Evolutionary conservation across 1,284 basidiomycete species (phyloP).

Genomic region (Singerocomus inundabilis): DNA sequence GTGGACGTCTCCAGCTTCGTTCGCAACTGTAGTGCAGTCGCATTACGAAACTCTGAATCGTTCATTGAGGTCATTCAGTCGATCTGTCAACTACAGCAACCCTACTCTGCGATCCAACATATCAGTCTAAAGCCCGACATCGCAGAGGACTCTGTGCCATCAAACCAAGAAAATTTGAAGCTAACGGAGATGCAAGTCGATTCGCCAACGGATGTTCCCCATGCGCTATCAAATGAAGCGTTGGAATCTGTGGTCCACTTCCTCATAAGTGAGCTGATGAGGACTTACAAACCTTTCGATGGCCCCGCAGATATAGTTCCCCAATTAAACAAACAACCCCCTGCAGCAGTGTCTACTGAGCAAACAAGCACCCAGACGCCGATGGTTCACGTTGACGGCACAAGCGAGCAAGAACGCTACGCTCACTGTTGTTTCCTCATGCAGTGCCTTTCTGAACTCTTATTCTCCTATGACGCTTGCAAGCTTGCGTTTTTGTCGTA

Average conservation of each 20-base stretch:
- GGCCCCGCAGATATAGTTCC: slow-evolving; percentile 8
- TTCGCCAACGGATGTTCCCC: slow-evolving; percentile 33
- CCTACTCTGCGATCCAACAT: slow-evolving; percentile 60
- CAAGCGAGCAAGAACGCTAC: slow-evolving; percentile 39
- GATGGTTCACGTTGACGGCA: slow-evolving; percentile 6
- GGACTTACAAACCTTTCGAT: slow-evolving; percentile 46
- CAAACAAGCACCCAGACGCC: slow-evolving; percentile 19
- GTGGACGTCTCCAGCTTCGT: slow-evolving; percentile 76
- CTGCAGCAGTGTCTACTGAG: slow-evolving; percentile 10
- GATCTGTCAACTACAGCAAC: slow-evolving; percentile 70
- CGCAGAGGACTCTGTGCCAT: slow-evolving; percentile 21
- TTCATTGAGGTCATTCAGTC: slow-evolving; percentile 78
- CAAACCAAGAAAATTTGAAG: slow-evolving; percentile 27
- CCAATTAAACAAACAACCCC: slow-evolving; percentile 18
- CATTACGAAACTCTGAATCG: slow-evolving; percentile 74
- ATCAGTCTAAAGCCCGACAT: slow-evolving; percentile 57
- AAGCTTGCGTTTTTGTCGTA: slow-evolving; percentile 87
- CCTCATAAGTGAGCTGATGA: slow-evolving; percentile 71
- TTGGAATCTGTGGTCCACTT: slow-evolving; percentile 71
- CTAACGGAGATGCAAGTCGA: slow-evolving; percentile 68
- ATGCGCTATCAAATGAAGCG: slow-evolving; percentile 41
- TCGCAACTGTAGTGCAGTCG: slow-evolving; percentile 76
- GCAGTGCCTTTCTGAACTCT: slow-evolving; percentile 88
- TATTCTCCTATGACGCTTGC: slow-evolving; percentile 92
- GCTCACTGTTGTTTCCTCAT: slow-evolving; percentile 86